These are phyloP conservation scores for Pythium grandisporangium DNA, from an alignment of 352 stramenopile species.

Conservation along the genomic window DNA sequence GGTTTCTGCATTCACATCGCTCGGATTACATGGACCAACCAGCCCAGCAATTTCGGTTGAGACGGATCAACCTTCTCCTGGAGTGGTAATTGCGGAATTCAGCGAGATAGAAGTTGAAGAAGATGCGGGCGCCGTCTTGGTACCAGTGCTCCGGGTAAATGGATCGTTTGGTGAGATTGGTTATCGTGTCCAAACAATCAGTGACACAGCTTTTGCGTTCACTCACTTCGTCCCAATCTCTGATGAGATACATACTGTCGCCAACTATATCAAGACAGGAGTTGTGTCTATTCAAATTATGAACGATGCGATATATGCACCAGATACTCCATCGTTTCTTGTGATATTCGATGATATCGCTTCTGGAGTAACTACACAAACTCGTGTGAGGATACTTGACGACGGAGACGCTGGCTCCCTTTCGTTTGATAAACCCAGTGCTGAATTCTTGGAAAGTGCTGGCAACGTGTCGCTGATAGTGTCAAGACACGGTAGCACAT, in stretches of 20 bases:
- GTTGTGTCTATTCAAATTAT: slow-evolving; percentile 24
- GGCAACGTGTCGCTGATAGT: slow-evolving; percentile 16
- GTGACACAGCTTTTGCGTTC: slow-evolving; percentile 19
- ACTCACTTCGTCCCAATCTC: slow-evolving; percentile 21
- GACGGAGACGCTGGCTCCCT: slow-evolving; percentile 47
- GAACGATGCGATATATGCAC: slow-evolving; percentile 30
- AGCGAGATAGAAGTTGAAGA: slow-evolving; percentile 18
- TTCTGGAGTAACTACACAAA: slow-evolving; percentile 13
- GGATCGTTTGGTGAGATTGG: slow-evolving; percentile 43
- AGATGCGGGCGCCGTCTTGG: slow-evolving; percentile 8
- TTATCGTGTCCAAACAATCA: too few relatives aligned
- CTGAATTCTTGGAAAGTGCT: slow-evolving; percentile 22
- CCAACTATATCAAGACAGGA: slow-evolving; percentile 16
- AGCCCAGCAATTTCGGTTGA: slow-evolving; percentile 13
- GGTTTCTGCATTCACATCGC: slow-evolving; percentile 22
- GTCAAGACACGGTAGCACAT: slow-evolving; percentile 14
- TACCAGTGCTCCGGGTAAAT: slow-evolving; percentile 33
- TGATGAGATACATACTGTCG: too few relatives aligned
- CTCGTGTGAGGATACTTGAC: slow-evolving; percentile 26
- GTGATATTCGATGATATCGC: slow-evolving; percentile 21
- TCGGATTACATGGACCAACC: slow-evolving; percentile 15
- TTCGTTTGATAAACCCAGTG: slow-evolving; percentile 17
- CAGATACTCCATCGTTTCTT: slow-evolving; percentile 29
- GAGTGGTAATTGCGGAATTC: slow-evolving; percentile 16
- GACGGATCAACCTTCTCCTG: slow-evolving; percentile 24